These are phyloP conservation scores for Talaromyces proteolyticus DNA, from an alignment of 495 filamentous ascomycete species.

Conservation along the genomic window DNA sequence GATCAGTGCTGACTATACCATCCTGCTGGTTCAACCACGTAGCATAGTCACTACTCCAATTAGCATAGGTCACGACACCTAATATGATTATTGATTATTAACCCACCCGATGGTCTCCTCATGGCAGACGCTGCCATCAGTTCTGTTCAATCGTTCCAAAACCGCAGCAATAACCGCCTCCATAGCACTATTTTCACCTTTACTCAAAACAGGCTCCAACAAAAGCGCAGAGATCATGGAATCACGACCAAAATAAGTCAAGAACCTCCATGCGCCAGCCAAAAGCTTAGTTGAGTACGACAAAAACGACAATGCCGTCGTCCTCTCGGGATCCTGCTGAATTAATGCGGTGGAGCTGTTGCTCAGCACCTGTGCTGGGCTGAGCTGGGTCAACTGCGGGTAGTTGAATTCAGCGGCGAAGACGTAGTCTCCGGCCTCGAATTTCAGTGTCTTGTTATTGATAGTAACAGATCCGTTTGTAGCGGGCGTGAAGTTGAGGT, in stretches of 20 bases:
- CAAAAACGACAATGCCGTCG: conserved; percentile 52
- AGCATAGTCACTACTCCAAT: conserved; percentile 44
- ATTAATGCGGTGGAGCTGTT: conserved; percentile 37
- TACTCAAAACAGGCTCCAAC: conserved; percentile 51
- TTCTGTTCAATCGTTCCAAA: conserved; percentile 52
- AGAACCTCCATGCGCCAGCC: conserved; percentile 60
- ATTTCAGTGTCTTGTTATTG: conserved; percentile 32
- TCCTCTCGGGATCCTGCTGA: conserved; percentile 33
- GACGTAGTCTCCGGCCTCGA: conserved; percentile 46
- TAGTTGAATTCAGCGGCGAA: conserved; percentile 58
- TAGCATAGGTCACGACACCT: background rate
- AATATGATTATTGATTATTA: background rate
- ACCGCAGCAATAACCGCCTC: conserved; percentile 57
- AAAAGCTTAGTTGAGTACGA: conserved; percentile 57
- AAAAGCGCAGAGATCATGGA: conserved; percentile 55
- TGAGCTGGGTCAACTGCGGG: conserved; percentile 51
- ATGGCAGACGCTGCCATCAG: conserved; percentile 55
- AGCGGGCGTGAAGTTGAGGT: conserved; percentile 36
- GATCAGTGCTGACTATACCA: conserved; percentile 45
- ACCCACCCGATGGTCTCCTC: conserved; percentile 57
- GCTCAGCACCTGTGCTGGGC: conserved; percentile 42
- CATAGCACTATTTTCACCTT: conserved; percentile 47
- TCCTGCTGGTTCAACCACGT: conserved; percentile 50
- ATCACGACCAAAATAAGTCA: conserved; percentile 64
- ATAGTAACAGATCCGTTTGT: conserved; percentile 22